phyloP scores from a whole-genome alignment of 495 filamentous ascomycete species.

The Glonium stellatum region DNA sequence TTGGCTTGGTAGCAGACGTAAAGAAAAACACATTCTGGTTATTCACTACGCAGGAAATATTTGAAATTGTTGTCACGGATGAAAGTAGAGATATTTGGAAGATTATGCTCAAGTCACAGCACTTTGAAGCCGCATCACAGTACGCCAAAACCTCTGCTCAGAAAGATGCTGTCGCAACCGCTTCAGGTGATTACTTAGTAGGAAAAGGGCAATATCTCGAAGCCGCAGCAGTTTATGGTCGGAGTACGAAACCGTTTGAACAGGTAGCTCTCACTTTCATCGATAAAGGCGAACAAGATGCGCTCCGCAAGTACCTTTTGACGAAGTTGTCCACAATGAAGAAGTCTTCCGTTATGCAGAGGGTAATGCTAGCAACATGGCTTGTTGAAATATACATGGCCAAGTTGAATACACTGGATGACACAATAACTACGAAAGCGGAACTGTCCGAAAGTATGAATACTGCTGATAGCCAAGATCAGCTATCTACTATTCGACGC shows the following conservation, averaged over 20 bases:
- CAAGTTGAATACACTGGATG: slow-evolving; percentile 89
- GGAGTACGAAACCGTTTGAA: slow-evolving; percentile 91
- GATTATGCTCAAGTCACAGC: slow-evolving; percentile 74
- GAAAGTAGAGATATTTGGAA: slow-evolving; percentile 94
- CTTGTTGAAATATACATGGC: slow-evolving; percentile 95
- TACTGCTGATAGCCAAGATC: slow-evolving; percentile 60
- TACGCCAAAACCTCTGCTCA: slow-evolving; percentile 68
- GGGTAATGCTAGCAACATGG: slow-evolving; percentile 93
- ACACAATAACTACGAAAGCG: slow-evolving; percentile 84
- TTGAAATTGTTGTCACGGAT: slow-evolving; percentile 81
- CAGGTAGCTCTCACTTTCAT: slow-evolving; percentile 89
- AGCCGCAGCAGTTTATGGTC: slow-evolving; percentile 83
- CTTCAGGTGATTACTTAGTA: slow-evolving; percentile 80
- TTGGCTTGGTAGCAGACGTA: slow-evolving; percentile 77
- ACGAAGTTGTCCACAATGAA: slow-evolving; percentile 77
- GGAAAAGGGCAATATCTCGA: slow-evolving; percentile 72
- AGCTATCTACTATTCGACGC: slow-evolving; percentile 58
- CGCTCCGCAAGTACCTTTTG: slow-evolving; percentile 79
- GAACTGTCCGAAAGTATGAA: slow-evolving; percentile 68
- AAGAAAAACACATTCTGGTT: slow-evolving; percentile 97
- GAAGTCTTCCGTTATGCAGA: slow-evolving; percentile 80
- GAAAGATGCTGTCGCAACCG: slow-evolving; percentile 81
- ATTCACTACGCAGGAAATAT: slow-evolving; percentile 83
- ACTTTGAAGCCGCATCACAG: slow-evolving; percentile 78
- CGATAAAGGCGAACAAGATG: slow-evolving; percentile 83